Evolutionary conservation across 2,329 filamentous ascomycete species (phyloP).

Genomic region (Teratosphaeria epicoccoides): DNA sequence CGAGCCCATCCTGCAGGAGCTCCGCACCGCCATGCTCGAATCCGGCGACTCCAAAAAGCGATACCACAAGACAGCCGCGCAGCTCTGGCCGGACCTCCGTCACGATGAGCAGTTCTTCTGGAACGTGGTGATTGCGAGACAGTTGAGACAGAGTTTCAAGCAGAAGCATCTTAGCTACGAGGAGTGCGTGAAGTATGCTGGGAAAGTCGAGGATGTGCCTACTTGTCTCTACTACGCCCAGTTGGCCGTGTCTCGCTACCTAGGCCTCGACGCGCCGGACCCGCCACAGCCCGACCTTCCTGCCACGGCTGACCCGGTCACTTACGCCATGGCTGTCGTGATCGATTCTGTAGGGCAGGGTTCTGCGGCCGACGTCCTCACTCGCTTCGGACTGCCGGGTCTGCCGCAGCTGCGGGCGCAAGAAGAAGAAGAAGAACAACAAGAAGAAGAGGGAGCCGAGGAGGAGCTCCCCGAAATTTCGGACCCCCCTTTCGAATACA

Average conservation of each 20-base stretch:
- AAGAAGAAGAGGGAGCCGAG: background rate
- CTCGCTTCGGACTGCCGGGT: background rate
- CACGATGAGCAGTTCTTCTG: constrained; percentile 8
- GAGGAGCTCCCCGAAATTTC: constrained; percentile 7
- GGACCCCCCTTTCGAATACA: constrained; percentile 5
- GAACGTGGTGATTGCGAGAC: constrained; percentile 7
- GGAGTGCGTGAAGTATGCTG: constrained; percentile 8
- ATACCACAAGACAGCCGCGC: constrained; percentile 6
- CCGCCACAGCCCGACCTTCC: background rate
- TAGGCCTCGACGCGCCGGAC: constrained; percentile 2
- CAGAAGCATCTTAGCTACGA: constrained; percentile 1
- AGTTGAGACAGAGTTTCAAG: constrained; percentile 6
- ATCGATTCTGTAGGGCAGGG: background rate
- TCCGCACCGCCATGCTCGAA: constrained; percentile 1
- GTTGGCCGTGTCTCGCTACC: constrained; percentile 9
- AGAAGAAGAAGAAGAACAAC: background rate
- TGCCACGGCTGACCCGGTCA: background rate
- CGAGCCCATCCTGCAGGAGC: constrained; percentile 4
- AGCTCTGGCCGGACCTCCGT: constrained; percentile 8
- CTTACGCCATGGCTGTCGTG: background rate
- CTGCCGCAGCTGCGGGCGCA: background rate
- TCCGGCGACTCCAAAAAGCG: constrained; percentile 6
- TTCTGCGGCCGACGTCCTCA: background rate
- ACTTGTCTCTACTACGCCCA: constrained; percentile 8
- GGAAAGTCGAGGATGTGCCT: constrained; percentile 5